Conservation (phyloP, 208 protist genomes). For the Acanthamoeba rhysodes region DNA sequence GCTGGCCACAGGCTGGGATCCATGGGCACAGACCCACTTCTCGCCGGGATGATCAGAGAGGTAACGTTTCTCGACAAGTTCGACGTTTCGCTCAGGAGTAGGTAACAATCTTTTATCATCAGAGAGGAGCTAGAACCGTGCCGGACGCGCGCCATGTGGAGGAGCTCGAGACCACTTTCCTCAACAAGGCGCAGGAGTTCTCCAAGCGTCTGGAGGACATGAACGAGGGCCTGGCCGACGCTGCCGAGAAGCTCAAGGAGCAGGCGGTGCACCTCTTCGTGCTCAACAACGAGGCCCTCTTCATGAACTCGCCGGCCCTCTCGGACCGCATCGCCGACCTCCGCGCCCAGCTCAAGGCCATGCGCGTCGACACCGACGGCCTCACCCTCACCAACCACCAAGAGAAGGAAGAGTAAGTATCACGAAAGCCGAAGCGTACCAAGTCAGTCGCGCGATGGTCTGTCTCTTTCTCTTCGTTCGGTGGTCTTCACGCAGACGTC, state of each 20-base stretch:
- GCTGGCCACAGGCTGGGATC: too few relatives aligned
- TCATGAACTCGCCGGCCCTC: slow-evolving; percentile 26
- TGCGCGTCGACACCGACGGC: background rate
- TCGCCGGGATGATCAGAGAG: background rate
- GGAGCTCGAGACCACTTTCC: slow-evolving; percentile 4
- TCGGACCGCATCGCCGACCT: background rate
- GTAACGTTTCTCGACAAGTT: background rate
- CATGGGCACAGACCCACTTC: background rate
- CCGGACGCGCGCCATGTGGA: slow-evolving; percentile 3
- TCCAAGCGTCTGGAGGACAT: slow-evolving; percentile 25
- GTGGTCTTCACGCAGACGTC: too few relatives aligned
- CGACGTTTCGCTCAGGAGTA: background rate
- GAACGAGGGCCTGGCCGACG: slow-evolving; percentile 19
- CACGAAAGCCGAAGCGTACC: background rate
- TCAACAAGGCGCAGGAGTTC: slow-evolving; percentile 45
- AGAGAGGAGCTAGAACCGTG: background rate
- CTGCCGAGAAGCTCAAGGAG: slow-evolving; percentile 49
- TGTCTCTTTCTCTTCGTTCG: too few relatives aligned
- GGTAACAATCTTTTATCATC: too few relatives aligned
- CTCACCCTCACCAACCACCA: background rate
- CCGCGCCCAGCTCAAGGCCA: background rate
- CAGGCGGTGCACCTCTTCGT: slow-evolving; percentile 5
- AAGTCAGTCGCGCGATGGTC: too few relatives aligned
- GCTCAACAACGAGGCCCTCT: slow-evolving; percentile 63
- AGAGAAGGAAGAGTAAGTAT: background rate